A percentile compares a stretch with the other conserved stretches of the same genome.
Conservation (phyloP, 2,329 filamentous ascomycete genomes). For the Colletotrichum liaoningense region DNA sequence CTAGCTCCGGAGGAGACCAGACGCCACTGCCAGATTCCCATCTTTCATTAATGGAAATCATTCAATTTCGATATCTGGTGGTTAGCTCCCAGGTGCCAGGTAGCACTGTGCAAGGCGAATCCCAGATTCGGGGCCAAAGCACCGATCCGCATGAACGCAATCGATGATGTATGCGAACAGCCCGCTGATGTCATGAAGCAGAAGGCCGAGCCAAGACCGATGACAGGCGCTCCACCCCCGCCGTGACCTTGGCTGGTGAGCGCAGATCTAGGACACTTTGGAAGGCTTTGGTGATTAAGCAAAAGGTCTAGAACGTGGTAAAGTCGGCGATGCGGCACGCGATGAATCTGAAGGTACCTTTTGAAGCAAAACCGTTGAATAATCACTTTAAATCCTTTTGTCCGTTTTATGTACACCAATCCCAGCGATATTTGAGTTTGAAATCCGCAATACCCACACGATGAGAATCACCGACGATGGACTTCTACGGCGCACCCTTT, state of each 20-base stretch:
- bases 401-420: conserved; percentile 7
- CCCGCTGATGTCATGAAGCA: conserved; percentile 21
- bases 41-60: background rate
- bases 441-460: background rate
- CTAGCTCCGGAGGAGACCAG: background rate
- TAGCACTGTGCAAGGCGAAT: background rate
- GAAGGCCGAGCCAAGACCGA: conserved; percentile 17
- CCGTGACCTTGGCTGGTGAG: background rate
- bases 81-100: too few species aligned
- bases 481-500: background rate
- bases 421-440: background rate
- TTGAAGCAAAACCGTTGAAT: background rate
- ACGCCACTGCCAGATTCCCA: background rate
- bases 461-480: background rate
- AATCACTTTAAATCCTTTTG: background rate
- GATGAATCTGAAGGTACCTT: background rate
- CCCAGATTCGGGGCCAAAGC: conserved; percentile 13
- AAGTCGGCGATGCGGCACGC: background rate
- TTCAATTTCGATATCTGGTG: background rate
- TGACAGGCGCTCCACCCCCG: background rate
- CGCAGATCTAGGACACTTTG: background rate
- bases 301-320: background rate
- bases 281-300: background rate
- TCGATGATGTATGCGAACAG: conserved; percentile 9
- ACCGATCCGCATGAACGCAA: conserved; percentile 15